Evolutionary conservation across 148 eudicot species (phyloP).

Genomic region (Heliosperma pusillum): DNA sequence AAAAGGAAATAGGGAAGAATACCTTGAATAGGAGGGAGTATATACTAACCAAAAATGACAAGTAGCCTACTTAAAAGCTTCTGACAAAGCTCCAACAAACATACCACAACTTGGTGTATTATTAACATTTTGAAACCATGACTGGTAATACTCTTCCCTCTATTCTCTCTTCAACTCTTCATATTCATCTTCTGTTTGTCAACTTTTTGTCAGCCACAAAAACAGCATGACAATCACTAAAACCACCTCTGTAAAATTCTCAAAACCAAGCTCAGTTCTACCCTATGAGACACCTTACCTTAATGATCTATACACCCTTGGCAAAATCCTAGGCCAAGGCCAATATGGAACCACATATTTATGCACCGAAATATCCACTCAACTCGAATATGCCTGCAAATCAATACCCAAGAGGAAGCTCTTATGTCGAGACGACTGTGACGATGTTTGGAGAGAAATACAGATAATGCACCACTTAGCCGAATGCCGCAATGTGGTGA

Average conservation of each 20-base stretch:
- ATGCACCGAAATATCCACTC: constrained; percentile 51
- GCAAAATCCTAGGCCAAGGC: constrained; percentile 58
- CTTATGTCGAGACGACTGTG: constrained; percentile 54
- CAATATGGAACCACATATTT: constrained; percentile 63
- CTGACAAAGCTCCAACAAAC: constrained; percentile 26
- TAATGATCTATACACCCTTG: constrained; percentile 40
- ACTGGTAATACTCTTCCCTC: constrained; percentile 12
- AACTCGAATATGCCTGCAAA: constrained; percentile 53
- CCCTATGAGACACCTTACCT: constrained; percentile 42
- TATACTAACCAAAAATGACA: background rate
- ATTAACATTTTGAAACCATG: constrained; percentile 16
- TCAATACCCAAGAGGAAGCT: constrained; percentile 62
- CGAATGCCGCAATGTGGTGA: constrained; percentile 46
- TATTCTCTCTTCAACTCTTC: constrained; percentile 5
- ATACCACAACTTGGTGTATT: constrained; percentile 24
- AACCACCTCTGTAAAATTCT: constrained; percentile 32
- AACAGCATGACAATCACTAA: constrained; percentile 23
- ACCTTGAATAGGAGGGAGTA: too few relatives aligned
- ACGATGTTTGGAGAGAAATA: constrained; percentile 67
- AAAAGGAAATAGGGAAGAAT: too few relatives aligned
- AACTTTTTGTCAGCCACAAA: background rate
- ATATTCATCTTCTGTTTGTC: constrained; percentile 4
- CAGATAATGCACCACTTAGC: constrained; percentile 71
- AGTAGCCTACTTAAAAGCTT: constrained; percentile 15
- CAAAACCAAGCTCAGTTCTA: constrained; percentile 43